Conservation (phyloP, 192 early-diverging fungal species). For the Piromyces finnis region DNA sequence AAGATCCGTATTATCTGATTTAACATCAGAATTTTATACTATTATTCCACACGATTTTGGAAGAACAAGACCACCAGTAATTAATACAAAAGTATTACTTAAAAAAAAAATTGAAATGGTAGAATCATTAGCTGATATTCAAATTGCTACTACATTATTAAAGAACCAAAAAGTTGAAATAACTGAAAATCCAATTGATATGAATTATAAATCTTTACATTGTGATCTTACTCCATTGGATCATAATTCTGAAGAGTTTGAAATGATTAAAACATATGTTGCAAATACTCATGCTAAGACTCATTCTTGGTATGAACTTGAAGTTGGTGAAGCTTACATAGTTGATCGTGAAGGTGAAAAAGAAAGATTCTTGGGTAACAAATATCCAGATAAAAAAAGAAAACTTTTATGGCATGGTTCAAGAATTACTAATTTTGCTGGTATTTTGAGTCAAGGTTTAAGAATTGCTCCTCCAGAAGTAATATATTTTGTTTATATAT, state of each 20-base stretch:
- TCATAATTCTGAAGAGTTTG: conserved; percentile 21
- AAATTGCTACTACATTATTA: conserved; percentile 39
- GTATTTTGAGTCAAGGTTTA: conserved; percentile 49
- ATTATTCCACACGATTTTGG: conserved; percentile 54
- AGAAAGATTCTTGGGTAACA: conserved; percentile 18
- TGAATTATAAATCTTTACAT: conserved; percentile 32
- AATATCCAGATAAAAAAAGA: conserved; percentile 30
- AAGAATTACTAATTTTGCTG: conserved; percentile 54
- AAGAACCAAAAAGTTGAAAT: conserved; percentile 15
- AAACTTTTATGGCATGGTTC: conserved; percentile 68
- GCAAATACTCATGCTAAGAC: conserved; percentile 46
- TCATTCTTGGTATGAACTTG: conserved; percentile 18
- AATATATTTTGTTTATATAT: conserved; percentile 2
- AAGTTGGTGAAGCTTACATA: conserved; percentile 25
- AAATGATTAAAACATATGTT: conserved; percentile 37
- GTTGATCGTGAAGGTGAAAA: conserved; percentile 38
- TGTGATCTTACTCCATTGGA: conserved; percentile 33
- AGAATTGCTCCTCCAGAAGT: conserved; percentile 53
- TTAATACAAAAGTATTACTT: conserved; percentile 19
- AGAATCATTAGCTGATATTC: conserved; percentile 45
- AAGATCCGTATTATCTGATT: background rate
- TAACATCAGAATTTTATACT: conserved; percentile 37
- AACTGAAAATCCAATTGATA: conserved; percentile 33
- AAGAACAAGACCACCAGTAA: conserved; percentile 18
- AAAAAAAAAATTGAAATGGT: conserved; percentile 46